These are phyloP conservation scores for Melampsora larici-populina DNA, from an alignment of 1,284 basidiomycete species.

Conservation along the genomic window DNA sequence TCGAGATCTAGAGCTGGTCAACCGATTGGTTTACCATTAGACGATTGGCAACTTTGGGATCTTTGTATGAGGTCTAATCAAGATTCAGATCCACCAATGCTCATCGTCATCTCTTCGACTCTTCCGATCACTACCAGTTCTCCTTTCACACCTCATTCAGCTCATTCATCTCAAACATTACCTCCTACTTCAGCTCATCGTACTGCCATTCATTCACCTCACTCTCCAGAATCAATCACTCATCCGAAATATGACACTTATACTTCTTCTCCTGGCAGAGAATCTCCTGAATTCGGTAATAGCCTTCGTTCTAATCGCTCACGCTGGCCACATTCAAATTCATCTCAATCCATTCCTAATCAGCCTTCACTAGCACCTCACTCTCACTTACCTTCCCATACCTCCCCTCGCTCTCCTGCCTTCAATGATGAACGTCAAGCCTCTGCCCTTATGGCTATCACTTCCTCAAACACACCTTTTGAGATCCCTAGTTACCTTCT, in stretches of 20 bases:
- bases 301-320: slow-evolving; percentile 10
- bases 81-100: slow-evolving; percentile 43
- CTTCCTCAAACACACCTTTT: slow-evolving; percentile 19
- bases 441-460: slow-evolving; percentile 7
- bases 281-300: slow-evolving; percentile 29
- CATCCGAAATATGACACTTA: slow-evolving; percentile 19
- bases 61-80: slow-evolving; percentile 36
- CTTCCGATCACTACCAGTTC: not conserved
- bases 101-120: slow-evolving; percentile 26
- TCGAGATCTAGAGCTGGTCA: slow-evolving; percentile 38
- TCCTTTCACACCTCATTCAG: not conserved
- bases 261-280: slow-evolving; percentile 18
- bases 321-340: slow-evolving; percentile 35
- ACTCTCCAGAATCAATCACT: slow-evolving; percentile 28
- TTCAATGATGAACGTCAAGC: slow-evolving; percentile 21
- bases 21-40: slow-evolving; percentile 37
- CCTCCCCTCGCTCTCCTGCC: slow-evolving; percentile 22
- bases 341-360: slow-evolving; percentile 18
- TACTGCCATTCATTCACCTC: slow-evolving; percentile 24
- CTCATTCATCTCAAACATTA: slow-evolving; percentile 4
- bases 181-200: not conserved
- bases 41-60: slow-evolving; percentile 44
- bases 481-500: slow-evolving; percentile 16
- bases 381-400: slow-evolving; percentile 13
- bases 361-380: slow-evolving; percentile 18